Conservation (phyloP, 2,329 filamentous ascomycete genomes). For the Colletotrichum sp. region DNA sequence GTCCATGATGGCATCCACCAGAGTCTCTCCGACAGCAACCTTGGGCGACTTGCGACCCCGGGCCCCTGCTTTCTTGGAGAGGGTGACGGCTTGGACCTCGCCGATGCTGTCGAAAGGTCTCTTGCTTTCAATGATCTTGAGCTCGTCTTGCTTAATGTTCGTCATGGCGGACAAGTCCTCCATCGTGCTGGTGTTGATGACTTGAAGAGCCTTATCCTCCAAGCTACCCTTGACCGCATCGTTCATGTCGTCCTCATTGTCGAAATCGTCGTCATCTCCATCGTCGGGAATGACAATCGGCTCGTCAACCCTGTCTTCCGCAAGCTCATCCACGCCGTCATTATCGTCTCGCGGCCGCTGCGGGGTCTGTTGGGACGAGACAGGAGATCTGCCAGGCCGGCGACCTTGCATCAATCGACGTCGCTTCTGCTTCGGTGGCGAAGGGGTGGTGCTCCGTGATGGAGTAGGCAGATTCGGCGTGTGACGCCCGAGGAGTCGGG, state of each 20-base stretch:
- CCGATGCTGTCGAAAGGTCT: slow-evolving; percentile 75
- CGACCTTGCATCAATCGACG: slow-evolving; percentile 41
- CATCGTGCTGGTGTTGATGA: slow-evolving; percentile 80
- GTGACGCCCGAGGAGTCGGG: slow-evolving; percentile 22
- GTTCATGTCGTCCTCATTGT: slow-evolving; percentile 27
- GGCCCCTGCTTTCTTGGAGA: slow-evolving; percentile 52
- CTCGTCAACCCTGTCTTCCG: slow-evolving; percentile 32
- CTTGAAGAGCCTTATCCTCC: slow-evolving; percentile 66
- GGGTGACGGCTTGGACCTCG: slow-evolving; percentile 69
- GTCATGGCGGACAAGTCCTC: slow-evolving; percentile 84
- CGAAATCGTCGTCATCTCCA: slow-evolving; percentile 45
- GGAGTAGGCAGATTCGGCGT: slow-evolving; percentile 15
- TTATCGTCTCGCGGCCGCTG: slow-evolving; percentile 31
- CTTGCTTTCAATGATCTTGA: slow-evolving; percentile 72
- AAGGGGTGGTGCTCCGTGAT: slow-evolving; percentile 25
- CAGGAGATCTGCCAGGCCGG: slow-evolving; percentile 25
- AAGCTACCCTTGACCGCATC: slow-evolving; percentile 30
- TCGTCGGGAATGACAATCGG: slow-evolving; percentile 36
- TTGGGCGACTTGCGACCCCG: slow-evolving; percentile 43
- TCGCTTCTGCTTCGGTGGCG: slow-evolving; percentile 31
- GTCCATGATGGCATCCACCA: slow-evolving; percentile 61
- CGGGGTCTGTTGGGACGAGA: slow-evolving; percentile 20
- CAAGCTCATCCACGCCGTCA: slow-evolving; percentile 22
- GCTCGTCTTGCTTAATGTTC: slow-evolving; percentile 71
- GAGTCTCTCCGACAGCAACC: slow-evolving; percentile 55